These are phyloP conservation scores for Phytophthora colocasiae DNA, from an alignment of 352 stramenopile species.

Conservation along the genomic window DNA sequence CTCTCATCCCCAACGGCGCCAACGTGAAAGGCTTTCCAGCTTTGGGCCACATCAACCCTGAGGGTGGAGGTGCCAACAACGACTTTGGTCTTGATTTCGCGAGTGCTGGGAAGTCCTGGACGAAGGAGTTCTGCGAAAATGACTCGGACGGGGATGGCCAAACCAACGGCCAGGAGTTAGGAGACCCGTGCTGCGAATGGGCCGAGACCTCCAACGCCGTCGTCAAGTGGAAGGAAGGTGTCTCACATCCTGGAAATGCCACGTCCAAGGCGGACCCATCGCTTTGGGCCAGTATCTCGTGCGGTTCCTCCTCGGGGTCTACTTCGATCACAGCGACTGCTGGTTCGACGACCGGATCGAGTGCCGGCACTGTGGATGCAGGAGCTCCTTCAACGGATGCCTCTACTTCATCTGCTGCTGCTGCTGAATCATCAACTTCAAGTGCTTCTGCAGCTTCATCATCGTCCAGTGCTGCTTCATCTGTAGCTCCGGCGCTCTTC, in stretches of 20 bases:
- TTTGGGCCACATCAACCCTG: constrained; percentile 42
- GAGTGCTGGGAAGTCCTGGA: constrained; percentile 33
- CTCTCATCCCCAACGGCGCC: constrained; percentile 39
- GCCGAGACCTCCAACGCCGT: constrained; percentile 33
- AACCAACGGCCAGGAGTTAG: constrained; percentile 87
- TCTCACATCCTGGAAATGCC: constrained; percentile 45
- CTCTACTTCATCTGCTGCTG: constrained; percentile 3
- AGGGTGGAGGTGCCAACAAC: constrained; percentile 43
- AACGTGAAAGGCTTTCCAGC: constrained; percentile 39
- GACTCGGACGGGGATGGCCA: constrained; percentile 85
- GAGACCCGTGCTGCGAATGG: constrained; percentile 82
- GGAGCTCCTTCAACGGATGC: constrained; percentile 13
- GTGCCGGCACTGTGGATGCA: constrained; percentile 9
- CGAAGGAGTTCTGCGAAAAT: constrained; percentile 59
- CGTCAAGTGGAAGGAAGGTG: constrained; percentile 29
- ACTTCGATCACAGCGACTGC: constrained; percentile 7
- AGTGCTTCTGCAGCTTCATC: constrained; percentile 14
- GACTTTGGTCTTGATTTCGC: constrained; percentile 30
- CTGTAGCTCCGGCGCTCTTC: constrained; percentile 17
- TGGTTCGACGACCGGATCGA: constrained; percentile 18
- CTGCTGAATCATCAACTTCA: constrained; percentile 3
- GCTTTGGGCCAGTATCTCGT: constrained; percentile 40
- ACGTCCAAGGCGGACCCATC: constrained; percentile 28
- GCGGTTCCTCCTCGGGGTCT: constrained; percentile 19
- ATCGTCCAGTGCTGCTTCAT: constrained; percentile 26